Conservation (phyloP, 2,329 filamentous ascomycete genomes). For the Cyclaneusma minus region DNA sequence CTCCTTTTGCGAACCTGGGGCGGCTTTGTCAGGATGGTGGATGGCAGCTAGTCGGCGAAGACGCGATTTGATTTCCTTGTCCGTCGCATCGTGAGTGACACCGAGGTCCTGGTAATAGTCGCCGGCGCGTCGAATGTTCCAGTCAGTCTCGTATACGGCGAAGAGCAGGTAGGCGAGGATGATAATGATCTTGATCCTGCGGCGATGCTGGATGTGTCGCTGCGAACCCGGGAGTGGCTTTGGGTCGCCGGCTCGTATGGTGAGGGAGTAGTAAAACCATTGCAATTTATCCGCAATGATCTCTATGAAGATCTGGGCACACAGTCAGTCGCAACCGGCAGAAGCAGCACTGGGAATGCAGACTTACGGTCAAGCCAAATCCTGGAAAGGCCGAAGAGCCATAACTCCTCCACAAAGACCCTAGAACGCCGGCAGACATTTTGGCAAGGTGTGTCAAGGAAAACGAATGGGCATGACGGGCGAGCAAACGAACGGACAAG, state of each 20-base stretch:
- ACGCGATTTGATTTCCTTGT: slow-evolving; percentile 65
- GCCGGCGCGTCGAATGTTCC: slow-evolving; percentile 53
- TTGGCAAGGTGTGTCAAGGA: no score
- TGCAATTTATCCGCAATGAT: slow-evolving; percentile 60
- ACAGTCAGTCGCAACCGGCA: slow-evolving; percentile 1
- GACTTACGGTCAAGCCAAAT: no score
- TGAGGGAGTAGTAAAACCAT: slow-evolving; percentile 69
- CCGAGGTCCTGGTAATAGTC: slow-evolving; percentile 71
- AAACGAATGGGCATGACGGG: no score
- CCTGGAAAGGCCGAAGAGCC: no score
- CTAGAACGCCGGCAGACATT: no score
- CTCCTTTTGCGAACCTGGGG: slow-evolving; percentile 19
- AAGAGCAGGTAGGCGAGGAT: slow-evolving; percentile 75
- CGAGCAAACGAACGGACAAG: no score
- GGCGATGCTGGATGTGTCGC: slow-evolving; percentile 58
- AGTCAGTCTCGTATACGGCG: slow-evolving; percentile 84
- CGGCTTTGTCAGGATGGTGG: slow-evolving; percentile 71
- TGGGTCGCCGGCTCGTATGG: slow-evolving; percentile 77
- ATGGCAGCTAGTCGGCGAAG: slow-evolving; percentile 63
- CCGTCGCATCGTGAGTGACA: slow-evolving; percentile 51
- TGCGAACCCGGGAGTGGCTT: slow-evolving; percentile 57
- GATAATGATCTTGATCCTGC: slow-evolving; percentile 69
- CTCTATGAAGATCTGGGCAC: slow-evolving; percentile 3
- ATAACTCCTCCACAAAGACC: no score
- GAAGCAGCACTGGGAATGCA: background rate